Percentiles rank a stretch among this genome's conserved stretches.
Evolutionary conservation across 331 rosid genomes (phyloP).

Genomic region (Pyrus hybrid): DNA sequence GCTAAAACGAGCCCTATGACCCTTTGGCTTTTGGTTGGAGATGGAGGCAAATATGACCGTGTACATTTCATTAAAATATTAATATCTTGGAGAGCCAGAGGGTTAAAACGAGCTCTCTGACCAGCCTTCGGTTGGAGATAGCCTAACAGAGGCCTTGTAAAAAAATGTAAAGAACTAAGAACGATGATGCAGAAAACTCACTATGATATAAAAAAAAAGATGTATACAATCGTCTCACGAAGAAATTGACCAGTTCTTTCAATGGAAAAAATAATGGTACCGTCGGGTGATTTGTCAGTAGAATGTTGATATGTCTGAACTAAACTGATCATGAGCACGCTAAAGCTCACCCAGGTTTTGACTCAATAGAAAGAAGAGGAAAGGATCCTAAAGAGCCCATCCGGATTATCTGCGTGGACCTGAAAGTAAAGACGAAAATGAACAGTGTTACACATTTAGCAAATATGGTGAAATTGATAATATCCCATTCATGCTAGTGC

Average conservation of each 20-base stretch:
- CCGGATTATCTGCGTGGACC: constrained; percentile 97
- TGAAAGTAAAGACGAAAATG: constrained; percentile 16
- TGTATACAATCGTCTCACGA: neutral
- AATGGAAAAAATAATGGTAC: neutral
- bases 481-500: neutral
- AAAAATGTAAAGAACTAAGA: neutral
- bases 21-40: no score
- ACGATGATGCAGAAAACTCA: neutral
- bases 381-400: constrained; percentile 83
- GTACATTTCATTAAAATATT: no score
- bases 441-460: neutral
- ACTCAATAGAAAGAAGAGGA: constrained; percentile 61
- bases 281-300: neutral
- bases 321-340: neutral
- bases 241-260: neutral
- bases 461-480: neutral
- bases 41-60: no score
- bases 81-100: no score
- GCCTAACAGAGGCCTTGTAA: neutral
- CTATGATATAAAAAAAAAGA: neutral
- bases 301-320: neutral
- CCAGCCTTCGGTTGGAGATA: no score
- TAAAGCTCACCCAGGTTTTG: constrained; percentile 20
- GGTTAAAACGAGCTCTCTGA: no score
- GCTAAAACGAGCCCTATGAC: no score